phyloP scores from a whole-genome alignment of 1,284 basidiomycete genomes.

The Schizophyllum amplum region DNA sequence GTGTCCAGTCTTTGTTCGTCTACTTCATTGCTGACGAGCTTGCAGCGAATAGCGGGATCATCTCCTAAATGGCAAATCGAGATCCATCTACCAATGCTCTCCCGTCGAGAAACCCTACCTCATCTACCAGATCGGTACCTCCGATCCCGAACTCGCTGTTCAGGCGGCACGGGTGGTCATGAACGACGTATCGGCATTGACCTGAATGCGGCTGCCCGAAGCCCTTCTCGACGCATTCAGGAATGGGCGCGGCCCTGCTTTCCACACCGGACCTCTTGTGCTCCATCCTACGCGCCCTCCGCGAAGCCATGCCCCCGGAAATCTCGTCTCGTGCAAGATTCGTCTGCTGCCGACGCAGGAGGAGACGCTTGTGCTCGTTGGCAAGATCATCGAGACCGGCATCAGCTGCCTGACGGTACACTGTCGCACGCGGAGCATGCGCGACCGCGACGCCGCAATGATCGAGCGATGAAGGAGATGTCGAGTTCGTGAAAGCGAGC shows the following conservation, averaged over 20 bases:
- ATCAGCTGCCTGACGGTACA: constrained; percentile 90
- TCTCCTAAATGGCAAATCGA: constrained; percentile 81
- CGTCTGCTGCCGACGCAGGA: constrained; percentile 81
- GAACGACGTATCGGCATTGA: constrained; percentile 93
- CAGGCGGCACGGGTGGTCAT: constrained; percentile 84
- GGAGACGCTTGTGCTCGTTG: constrained; percentile 82
- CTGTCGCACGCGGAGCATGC: constrained; percentile 92
- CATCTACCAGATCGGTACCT: constrained; percentile 89
- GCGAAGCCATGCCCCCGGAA: constrained; percentile 64
- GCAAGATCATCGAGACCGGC: constrained; percentile 82
- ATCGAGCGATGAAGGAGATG: constrained; percentile 77
- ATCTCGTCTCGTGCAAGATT: constrained; percentile 89
- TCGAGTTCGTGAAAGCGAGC: constrained; percentile 66
- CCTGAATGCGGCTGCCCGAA: constrained; percentile 96
- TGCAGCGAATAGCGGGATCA: constrained; percentile 77
- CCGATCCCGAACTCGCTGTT: constrained; percentile 85
- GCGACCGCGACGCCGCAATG: constrained; percentile 75
- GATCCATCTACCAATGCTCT: constrained; percentile 88
- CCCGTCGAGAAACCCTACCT: constrained; percentile 90
- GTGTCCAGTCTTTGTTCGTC: constrained; percentile 22
- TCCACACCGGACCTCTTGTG: constrained; percentile 89
- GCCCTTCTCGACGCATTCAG: constrained; percentile 89
- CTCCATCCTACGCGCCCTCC: constrained; percentile 73
- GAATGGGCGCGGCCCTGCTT: constrained; percentile 96
- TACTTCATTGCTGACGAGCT: constrained; percentile 1